Conservation (phyloP, 441 rosid species). For the Pelargonium citronellum region DNA sequence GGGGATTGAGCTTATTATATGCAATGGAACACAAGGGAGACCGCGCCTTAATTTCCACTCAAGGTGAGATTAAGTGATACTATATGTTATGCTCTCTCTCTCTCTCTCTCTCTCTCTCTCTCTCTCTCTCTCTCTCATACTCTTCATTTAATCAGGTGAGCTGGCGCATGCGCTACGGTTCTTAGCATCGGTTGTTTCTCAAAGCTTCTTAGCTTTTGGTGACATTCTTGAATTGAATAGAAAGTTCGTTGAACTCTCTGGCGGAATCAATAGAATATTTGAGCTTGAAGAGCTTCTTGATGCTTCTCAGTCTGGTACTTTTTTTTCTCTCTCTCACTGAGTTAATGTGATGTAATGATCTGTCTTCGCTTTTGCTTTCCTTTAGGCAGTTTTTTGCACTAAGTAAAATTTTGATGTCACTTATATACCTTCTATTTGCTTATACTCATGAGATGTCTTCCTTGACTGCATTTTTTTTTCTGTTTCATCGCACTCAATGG, state of each 20-base stretch:
- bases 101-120: neutral
- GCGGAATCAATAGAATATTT: constrained; percentile 83
- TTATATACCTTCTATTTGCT: neutral
- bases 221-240: constrained; percentile 92
- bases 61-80: constrained; percentile 44
- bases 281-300: constrained; percentile 97
- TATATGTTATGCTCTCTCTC: constrained; percentile 1
- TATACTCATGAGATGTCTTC: neutral
- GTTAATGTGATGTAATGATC: neutral
- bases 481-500: too few species aligned
- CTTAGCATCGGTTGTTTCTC: constrained; percentile 98
- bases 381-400: neutral
- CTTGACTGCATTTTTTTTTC: too few species aligned
- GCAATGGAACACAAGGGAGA: constrained; percentile 96
- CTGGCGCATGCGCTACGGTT: constrained; percentile 97
- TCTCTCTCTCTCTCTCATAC: constrained; percentile 16
- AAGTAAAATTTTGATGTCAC: neutral
- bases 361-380: neutral
- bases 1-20: constrained; percentile 97
- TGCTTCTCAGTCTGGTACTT: constrained; percentile 75
- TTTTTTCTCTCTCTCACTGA: constrained; percentile 11
- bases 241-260: constrained; percentile 92
- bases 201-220: constrained; percentile 98
- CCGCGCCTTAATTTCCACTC: constrained; percentile 75
- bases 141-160: constrained; percentile 55